Evolutionary conservation across 2,329 filamentous ascomycete genomes (phyloP).

Genomic region (Paraconiothyrium brasiliense): DNA sequence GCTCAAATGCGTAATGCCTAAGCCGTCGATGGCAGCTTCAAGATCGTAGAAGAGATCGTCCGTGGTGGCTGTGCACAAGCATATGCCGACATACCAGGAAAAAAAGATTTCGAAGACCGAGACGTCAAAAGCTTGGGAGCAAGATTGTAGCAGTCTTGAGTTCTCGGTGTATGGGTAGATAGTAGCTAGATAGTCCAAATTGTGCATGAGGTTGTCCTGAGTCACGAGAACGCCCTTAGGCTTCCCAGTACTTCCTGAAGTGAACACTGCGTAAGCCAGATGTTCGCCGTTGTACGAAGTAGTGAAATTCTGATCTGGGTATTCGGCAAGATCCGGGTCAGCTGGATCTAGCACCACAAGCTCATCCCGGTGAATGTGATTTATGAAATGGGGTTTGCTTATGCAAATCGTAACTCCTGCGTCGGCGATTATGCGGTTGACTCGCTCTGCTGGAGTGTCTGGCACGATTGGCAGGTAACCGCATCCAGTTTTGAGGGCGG

Average conservation of each 20-base stretch:
- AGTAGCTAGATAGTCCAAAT: constrained; percentile 71
- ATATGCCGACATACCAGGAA: constrained; percentile 80
- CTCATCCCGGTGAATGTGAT: constrained; percentile 16
- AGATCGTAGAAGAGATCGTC: constrained; percentile 78
- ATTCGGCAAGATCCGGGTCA: constrained; percentile 37
- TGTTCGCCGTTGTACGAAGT: constrained; percentile 57
- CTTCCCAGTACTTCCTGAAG: constrained; percentile 80
- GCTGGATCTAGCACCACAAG: constrained; percentile 42
- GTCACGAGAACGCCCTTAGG: constrained; percentile 84
- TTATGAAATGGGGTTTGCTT: constrained; percentile 35
- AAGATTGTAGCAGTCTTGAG: constrained; percentile 79
- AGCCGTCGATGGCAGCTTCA: constrained; percentile 69
- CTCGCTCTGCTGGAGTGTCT: constrained; percentile 70
- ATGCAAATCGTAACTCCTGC: constrained; percentile 63
- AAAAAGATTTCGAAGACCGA: constrained; percentile 94
- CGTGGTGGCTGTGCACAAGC: constrained; percentile 78
- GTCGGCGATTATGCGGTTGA: constrained; percentile 69
- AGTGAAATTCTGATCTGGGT: constrained; percentile 49
- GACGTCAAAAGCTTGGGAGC: constrained; percentile 85
- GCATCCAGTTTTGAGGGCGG: constrained; percentile 76
- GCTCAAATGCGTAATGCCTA: constrained; percentile 80
- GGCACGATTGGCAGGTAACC: constrained; percentile 84
- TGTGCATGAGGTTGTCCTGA: constrained; percentile 78
- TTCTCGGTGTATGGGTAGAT: constrained; percentile 68
- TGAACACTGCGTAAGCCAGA: constrained; percentile 82